Base-by-base conservation (phyloP, 1,284 basidiomycete genomes). In the Mycena citricolor region DNA sequence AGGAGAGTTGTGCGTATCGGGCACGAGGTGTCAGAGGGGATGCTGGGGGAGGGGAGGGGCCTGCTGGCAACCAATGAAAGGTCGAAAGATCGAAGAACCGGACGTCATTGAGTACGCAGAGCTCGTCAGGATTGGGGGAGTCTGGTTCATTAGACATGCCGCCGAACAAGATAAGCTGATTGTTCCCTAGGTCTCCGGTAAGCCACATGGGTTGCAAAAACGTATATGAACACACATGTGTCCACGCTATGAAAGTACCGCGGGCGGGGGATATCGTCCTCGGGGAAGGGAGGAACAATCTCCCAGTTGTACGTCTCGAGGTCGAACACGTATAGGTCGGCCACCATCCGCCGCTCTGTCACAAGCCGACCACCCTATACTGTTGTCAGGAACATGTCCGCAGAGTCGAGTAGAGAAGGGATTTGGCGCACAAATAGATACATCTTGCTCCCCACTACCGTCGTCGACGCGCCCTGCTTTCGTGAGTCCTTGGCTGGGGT, bases 231-330 rank as follows among this genome's bases (percentile, higher is more conserved):
- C 81, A 62, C 65, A 86, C 90, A 95, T 38, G 84, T 70, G 65
- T 97, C 93, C 20, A 91, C 83, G 49, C 89, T 91, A 64, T 95
- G 92, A 59, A 95, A 95, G 63, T 95, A 97, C 33, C 91, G 79
- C 25, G 89, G 77, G 39, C 79, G 75, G 0, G 91, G 90, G 14
- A 81, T 66, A 38, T 83, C 76, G 56, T 86, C 83, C 38, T 86
- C 83, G 0, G 75, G 68, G 39, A 68, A 74, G n/a, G 81, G 74
- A 2, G 69, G 64, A 5, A 93, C 63, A 58, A 73, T 81, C 54
- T 84, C 78, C 93, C 93, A 97, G 13, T 71, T 67, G 57, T 86
- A 83, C 1, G 83, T 81, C 50, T 81, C 72, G 53, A 95, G 69
- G 68, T 94, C 86, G 61, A 97, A 90, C 31, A 81, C 71, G 68